phyloP scores from a whole-genome alignment of 345 rosid genomes.

The Melaleuca alternifolia region DNA sequence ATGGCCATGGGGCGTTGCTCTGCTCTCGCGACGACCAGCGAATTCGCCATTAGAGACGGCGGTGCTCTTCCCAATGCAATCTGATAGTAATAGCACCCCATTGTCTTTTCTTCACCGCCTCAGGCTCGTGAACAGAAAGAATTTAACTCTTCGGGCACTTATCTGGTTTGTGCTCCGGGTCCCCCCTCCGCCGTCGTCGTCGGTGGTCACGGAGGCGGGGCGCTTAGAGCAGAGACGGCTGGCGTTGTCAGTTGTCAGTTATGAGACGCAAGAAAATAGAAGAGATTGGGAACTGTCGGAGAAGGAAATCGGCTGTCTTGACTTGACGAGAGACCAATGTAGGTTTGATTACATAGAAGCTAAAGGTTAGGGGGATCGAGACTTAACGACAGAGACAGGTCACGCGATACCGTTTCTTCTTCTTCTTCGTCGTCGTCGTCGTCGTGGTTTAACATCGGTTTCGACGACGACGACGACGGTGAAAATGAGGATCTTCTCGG shows the following conservation, averaged over 20 bases:
- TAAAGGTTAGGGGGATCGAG: background rate
- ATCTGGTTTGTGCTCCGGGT: background rate
- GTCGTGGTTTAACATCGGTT: background rate
- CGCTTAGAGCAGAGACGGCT: background rate
- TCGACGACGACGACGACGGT: background rate
- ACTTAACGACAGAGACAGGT: background rate
- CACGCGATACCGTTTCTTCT: background rate
- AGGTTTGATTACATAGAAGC: background rate
- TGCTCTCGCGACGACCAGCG: constrained; percentile 9
- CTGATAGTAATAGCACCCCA: constrained; percentile 1
- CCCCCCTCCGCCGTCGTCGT: background rate
- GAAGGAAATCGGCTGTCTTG: background rate
- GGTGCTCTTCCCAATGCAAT: constrained; percentile 4
- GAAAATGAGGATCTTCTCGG: background rate
- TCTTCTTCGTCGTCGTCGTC: background rate
- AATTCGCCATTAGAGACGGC: constrained; percentile 15
- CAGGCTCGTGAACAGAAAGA: background rate
- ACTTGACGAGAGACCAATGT: background rate
- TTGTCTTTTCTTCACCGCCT: background rate
- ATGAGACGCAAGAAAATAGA: background rate
- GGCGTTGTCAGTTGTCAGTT: background rate
- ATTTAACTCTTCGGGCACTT: background rate
- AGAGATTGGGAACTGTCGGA: no score
- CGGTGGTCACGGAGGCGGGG: background rate
- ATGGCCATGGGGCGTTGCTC: constrained; percentile 25